These are phyloP conservation scores for Grosmannia penicillata DNA, from an alignment of 2,329 filamentous ascomycete species.

Conservation along the genomic window DNA sequence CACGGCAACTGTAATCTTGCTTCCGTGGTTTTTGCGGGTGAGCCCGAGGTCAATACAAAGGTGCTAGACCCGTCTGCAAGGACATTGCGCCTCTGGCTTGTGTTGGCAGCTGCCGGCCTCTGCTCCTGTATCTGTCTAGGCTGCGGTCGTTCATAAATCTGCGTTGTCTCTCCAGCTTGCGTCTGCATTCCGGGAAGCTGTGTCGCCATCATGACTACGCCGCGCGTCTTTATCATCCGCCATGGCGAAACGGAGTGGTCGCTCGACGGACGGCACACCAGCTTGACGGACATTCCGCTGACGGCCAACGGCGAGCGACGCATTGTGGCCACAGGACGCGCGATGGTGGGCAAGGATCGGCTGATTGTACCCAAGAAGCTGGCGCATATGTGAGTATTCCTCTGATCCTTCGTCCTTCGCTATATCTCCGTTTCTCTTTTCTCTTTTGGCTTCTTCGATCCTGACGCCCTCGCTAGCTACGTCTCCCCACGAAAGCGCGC, in stretches of 20 bases:
- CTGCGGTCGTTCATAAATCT: no score
- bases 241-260: conserved; percentile 97
- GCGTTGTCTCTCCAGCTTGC: no score
- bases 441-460: background rate
- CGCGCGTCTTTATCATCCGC: conserved; percentile 67
- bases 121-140: no score
- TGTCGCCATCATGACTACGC: conserved; percentile 28
- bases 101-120: no score
- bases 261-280: conserved; percentile 71
- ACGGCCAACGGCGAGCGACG: conserved; percentile 69
- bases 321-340: conserved; percentile 61
- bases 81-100: no score
- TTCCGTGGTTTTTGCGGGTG: no score
- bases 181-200: no score
- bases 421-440: background rate
- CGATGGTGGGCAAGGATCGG: conserved; percentile 69
- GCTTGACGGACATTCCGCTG: conserved; percentile 71
- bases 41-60: no score
- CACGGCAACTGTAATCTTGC: no score
- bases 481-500: conserved; percentile 77
- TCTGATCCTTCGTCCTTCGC: background rate
- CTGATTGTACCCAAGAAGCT: conserved; percentile 73
- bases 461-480: conserved; percentile 36
- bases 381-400: conserved; percentile 55
- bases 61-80: no score